Percentiles rank a stretch among this genome's conserved stretches.
Evolutionary conservation across 2,329 filamentous ascomycete genomes (phyloP).

Genomic region (Cladosporium phlei): DNA sequence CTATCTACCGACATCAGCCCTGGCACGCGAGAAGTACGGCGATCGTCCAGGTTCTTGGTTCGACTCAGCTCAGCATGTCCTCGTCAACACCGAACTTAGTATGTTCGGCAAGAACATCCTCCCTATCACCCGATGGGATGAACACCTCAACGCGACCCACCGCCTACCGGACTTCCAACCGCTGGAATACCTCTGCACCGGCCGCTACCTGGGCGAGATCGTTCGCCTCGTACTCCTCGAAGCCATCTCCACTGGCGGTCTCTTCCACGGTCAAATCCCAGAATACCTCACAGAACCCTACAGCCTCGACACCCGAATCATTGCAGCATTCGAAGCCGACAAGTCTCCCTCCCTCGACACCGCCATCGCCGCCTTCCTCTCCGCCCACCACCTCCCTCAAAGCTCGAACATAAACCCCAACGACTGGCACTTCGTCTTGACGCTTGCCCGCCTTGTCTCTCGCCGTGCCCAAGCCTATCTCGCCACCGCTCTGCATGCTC

Average conservation of each 20-base stretch:
- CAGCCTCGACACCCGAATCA: slow-evolving; percentile 54
- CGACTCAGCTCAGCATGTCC: slow-evolving; percentile 54
- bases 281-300: slow-evolving; percentile 52
- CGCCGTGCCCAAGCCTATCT: slow-evolving; percentile 58
- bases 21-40: slow-evolving; percentile 54
- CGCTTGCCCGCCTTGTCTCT: slow-evolving; percentile 51
- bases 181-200: slow-evolving; percentile 60
- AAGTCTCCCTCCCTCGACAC: slow-evolving; percentile 35
- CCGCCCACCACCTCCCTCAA: slow-evolving; percentile 45
- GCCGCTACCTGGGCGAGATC: slow-evolving; percentile 61
- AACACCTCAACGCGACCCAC: slow-evolving; percentile 54
- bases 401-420: slow-evolving; percentile 38
- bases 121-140: slow-evolving; percentile 58
- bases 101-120: slow-evolving; percentile 60
- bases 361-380: slow-evolving; percentile 45
- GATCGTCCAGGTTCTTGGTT: slow-evolving; percentile 52
- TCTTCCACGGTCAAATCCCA: slow-evolving; percentile 56
- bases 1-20: slow-evolving; percentile 52
- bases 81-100: slow-evolving; percentile 62
- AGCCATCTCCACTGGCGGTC: slow-evolving; percentile 50
- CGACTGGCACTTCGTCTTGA: slow-evolving; percentile 53
- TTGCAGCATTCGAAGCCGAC: slow-evolving; percentile 54
- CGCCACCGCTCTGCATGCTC: slow-evolving; percentile 58
- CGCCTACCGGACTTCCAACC: slow-evolving; percentile 59
- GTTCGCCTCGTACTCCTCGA: slow-evolving; percentile 58